phyloP scores from a whole-genome alignment of 1,284 basidiomycete species.

The Puccinia horiana region DNA sequence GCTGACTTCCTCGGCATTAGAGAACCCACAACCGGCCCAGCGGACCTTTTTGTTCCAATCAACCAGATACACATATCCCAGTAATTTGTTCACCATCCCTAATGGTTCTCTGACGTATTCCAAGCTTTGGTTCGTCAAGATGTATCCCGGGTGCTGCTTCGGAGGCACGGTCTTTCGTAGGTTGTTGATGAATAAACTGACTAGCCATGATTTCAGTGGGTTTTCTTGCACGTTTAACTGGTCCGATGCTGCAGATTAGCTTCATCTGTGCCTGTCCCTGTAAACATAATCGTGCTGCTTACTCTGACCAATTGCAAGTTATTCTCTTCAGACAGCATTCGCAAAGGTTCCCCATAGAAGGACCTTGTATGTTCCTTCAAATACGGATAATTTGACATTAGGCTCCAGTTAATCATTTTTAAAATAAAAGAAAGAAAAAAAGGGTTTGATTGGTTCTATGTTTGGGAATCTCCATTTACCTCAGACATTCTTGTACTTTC shows the following conservation, averaged over 20 bases:
- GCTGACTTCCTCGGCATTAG: constrained; percentile 43
- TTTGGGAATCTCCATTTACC: constrained; percentile 10
- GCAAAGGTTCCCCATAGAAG: constrained; percentile 32
- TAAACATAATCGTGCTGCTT: background rate
- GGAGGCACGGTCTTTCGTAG: constrained; percentile 32
- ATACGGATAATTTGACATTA: background rate
- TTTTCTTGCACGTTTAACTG: constrained; percentile 48
- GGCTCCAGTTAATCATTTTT: background rate
- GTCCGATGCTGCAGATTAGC: background rate
- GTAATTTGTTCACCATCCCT: constrained; percentile 46
- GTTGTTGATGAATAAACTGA: constrained; percentile 48
- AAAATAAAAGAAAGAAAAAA: no score
- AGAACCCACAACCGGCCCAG: constrained; percentile 50
- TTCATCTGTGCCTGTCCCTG: background rate
- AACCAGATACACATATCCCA: constrained; percentile 45
- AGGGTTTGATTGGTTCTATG: background rate
- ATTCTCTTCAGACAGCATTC: constrained; percentile 34
- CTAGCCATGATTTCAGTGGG: constrained; percentile 47
- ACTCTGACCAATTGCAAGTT: constrained; percentile 45
- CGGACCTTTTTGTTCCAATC: constrained; percentile 47
- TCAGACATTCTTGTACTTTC: constrained; percentile 50
- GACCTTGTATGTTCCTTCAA: constrained; percentile 45
- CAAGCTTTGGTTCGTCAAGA: constrained; percentile 46
- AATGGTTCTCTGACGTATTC: constrained; percentile 48
- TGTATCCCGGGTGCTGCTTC: constrained; percentile 31